phyloP scores from a whole-genome alignment of 2,329 filamentous ascomycete genomes.

The Alternaria ventricosa region DNA sequence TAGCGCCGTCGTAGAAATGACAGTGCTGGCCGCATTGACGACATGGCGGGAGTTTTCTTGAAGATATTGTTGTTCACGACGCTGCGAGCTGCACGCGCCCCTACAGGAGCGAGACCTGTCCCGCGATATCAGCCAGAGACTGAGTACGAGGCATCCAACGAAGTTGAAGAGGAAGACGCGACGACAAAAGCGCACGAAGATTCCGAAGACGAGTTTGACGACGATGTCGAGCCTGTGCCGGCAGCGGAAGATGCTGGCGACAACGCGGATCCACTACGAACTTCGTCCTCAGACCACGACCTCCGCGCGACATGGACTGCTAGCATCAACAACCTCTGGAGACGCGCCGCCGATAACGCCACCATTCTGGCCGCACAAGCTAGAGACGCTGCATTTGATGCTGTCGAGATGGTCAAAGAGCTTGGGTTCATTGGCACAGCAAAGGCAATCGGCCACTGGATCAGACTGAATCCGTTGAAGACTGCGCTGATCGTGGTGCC shows the following conservation, averaged over 20 bases:
- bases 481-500: constrained; percentile 5
- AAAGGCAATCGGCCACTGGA: constrained; percentile 3
- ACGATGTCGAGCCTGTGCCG: background rate
- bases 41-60: background rate
- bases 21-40: too few relatives aligned
- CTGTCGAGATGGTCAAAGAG: background rate
- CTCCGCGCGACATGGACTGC: too few relatives aligned
- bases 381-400: background rate
- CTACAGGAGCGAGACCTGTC: background rate
- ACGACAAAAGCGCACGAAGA: background rate
- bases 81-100: background rate
- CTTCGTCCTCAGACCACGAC: background rate
- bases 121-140: background rate
- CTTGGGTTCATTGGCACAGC: background rate
- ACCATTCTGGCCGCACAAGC: background rate
- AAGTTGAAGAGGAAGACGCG: background rate
- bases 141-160: background rate
- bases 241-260: background rate
- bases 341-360: background rate
- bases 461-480: constrained; percentile 8
- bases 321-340: background rate
- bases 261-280: background rate
- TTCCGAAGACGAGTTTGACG: background rate
- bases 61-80: background rate
- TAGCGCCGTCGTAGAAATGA: background rate